Conservation (phyloP, 768 basidiomycete genomes). For the Ramaria sp. region DNA sequence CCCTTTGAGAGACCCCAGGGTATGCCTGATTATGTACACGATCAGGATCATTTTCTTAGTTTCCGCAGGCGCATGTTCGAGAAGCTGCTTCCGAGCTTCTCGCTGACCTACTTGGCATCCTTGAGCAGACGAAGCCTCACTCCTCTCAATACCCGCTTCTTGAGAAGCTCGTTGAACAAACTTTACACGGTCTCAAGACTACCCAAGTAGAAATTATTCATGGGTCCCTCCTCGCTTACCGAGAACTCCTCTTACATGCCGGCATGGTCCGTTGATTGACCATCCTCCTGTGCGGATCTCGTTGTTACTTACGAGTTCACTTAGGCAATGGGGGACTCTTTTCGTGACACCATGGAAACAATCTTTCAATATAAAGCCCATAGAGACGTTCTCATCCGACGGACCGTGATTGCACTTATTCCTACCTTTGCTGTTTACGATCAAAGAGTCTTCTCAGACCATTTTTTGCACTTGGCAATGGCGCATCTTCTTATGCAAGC, state of each 20-base stretch:
- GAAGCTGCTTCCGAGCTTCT: conserved; percentile 90
- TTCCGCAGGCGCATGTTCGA: conserved; percentile 47
- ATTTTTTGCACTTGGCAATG: conserved; percentile 92
- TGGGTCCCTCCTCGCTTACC: conserved; percentile 84
- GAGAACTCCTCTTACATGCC: conserved; percentile 85
- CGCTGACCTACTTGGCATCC: conserved; percentile 87
- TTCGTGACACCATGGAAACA: conserved; percentile 78
- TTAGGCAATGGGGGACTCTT: conserved; percentile 83
- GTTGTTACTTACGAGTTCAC: conserved; percentile 5
- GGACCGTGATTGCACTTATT: conserved; percentile 92
- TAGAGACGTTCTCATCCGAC: conserved; percentile 78
- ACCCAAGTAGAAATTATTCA: conserved; percentile 83
- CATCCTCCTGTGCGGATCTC: not conserved
- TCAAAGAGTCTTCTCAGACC: conserved; percentile 81
- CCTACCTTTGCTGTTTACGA: conserved; percentile 93
- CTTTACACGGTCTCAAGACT: conserved; percentile 67
- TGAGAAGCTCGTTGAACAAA: conserved; percentile 78
- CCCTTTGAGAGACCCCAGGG: conserved; percentile 78
- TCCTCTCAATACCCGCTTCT: conserved; percentile 50
- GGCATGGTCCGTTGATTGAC: conserved; percentile 60
- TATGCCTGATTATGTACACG: conserved; percentile 20
- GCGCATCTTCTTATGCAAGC: conserved; percentile 78
- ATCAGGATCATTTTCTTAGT: not conserved
- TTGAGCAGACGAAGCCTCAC: conserved; percentile 64
- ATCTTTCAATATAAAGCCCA: conserved; percentile 83